Conservation (phyloP, 495 filamentous ascomycete species). For the Amorphotheca resinae region DNA sequence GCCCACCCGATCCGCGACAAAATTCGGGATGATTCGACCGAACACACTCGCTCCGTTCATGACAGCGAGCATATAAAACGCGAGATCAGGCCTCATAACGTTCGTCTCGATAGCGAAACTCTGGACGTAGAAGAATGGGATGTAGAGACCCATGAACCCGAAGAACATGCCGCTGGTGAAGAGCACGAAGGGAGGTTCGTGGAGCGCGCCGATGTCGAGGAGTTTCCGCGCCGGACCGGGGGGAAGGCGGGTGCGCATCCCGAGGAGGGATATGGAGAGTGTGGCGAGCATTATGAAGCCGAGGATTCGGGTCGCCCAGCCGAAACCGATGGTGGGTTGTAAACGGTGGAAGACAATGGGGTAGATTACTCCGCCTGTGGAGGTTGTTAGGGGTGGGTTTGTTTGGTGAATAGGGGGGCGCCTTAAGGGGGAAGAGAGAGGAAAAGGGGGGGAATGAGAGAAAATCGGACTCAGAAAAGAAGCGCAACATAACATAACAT, state of each 20-base stretch:
- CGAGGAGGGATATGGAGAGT: conserved; percentile 19
- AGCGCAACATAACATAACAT: conserved; percentile 60
- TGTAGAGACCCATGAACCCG: conserved; percentile 57
- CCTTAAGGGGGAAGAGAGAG: no score
- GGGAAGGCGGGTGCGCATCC: conserved; percentile 14
- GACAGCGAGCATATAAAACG: conserved; percentile 58
- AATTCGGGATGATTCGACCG: conserved; percentile 52
- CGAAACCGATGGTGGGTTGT: conserved; percentile 51
- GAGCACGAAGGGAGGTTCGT: conserved; percentile 25
- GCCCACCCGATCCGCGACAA: conserved; percentile 48
- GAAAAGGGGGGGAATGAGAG: no score
- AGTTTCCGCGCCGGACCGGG: conserved; percentile 7
- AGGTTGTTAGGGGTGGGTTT: neutral
- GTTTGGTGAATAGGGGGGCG: conserved; percentile 34
- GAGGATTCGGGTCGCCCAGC: conserved; percentile 58
- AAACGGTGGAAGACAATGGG: conserved; percentile 54
- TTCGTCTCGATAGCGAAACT: conserved; percentile 41
- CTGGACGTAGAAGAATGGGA: conserved; percentile 59
- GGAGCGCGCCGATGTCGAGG: conserved; percentile 7
- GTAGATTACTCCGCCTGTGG: conserved; percentile 41
- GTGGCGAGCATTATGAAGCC: conserved; percentile 55
- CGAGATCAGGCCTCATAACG: conserved; percentile 39
- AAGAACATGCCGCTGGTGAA: conserved; percentile 49
- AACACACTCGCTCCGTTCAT: conserved; percentile 58
- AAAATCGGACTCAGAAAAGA: no score